Base-by-base conservation (phyloP, 1,139 yeast genomes). In the Protomyces inouyei region DNA sequence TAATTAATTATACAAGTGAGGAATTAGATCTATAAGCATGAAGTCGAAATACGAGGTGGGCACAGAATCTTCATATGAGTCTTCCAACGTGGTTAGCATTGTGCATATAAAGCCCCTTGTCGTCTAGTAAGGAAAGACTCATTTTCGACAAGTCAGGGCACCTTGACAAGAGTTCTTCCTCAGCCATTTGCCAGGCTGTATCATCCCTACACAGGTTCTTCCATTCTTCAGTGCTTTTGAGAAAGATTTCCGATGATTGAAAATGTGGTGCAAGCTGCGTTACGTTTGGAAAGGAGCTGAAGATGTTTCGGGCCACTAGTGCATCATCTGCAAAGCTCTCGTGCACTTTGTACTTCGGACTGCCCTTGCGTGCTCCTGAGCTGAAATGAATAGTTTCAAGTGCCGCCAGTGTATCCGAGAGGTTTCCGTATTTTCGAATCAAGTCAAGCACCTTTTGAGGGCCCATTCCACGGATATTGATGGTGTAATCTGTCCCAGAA, bases 401-500 rank as follows among this genome's bases (percentile, higher is more conserved):
- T 14, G 40, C 51, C 18, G 46, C 5, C 28, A 59, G 10, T 4
- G 38, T 52, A 10, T 52, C 53, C 14, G 40, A 56, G 28, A 54
- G 12, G 5, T 51, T 37, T 5, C 57, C 16, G 36, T 59, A 40
- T 18, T 21, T 25, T 4, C 46, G 40, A n/a, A 59, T 14, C 3
- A 59, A 32, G 18, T 32, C 38, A n/a, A 37, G 40, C 6, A 43
- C 63, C 23, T 52, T 59, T 8, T 16, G 32, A n/a, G 45, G 53
- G 21, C 63, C 63, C n/a, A 59, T 16, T 8, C 57, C 57, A 14
- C 32, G 45, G 43, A 59, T 59, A 52, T 51, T 32, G 21, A 37
- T 14, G 12, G 63, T 51, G 45, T 52, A 59, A 18, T 59, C 63
- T n/a, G 63, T 59, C 32, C 63, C 63, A 14, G 61, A 60, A 10